phyloP scores from a whole-genome alignment of 345 rosid genomes.

The Eucalyptus fibrosa region DNA sequence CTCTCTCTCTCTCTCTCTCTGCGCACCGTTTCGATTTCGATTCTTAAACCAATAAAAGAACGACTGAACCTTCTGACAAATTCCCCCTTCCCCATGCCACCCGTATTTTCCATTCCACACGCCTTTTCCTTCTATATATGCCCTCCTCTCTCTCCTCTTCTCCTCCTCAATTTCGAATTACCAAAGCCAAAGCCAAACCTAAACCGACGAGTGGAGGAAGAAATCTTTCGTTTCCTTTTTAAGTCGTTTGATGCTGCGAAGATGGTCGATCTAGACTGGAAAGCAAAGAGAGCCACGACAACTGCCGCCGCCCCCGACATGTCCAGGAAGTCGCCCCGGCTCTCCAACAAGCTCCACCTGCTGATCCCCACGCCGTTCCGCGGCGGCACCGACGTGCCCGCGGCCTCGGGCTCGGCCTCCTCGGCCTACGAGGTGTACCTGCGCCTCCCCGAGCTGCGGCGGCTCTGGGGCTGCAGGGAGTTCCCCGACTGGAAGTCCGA shows the following conservation, averaged over 20 bases:
- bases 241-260: neutral
- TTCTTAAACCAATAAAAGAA: neutral
- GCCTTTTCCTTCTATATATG: neutral
- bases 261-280: slow-evolving; percentile 66
- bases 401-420: slow-evolving; percentile 46
- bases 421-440: slow-evolving; percentile 61
- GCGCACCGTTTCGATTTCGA: neutral
- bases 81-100: neutral
- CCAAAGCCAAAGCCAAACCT: neutral
- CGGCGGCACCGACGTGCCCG: slow-evolving; percentile 17
- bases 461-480: slow-evolving; percentile 30
- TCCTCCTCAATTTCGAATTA: neutral
- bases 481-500: slow-evolving; percentile 68
- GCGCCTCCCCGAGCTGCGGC: slow-evolving; percentile 59
- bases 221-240: neutral
- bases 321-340: slow-evolving; percentile 30
- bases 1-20: neutral
- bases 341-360: slow-evolving; percentile 25
- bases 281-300: slow-evolving; percentile 19
- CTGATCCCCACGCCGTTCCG: slow-evolving; percentile 43
- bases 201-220: neutral
- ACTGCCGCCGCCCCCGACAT: slow-evolving; percentile 11
- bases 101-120: neutral
- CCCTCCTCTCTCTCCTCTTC: neutral
- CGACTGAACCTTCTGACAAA: neutral